Percentiles rank a stretch among this genome's conserved stretches.
phyloP scores from a whole-genome alignment of 2,329 filamentous ascomycete genomes.

The Fusarium sacchari region DNA sequence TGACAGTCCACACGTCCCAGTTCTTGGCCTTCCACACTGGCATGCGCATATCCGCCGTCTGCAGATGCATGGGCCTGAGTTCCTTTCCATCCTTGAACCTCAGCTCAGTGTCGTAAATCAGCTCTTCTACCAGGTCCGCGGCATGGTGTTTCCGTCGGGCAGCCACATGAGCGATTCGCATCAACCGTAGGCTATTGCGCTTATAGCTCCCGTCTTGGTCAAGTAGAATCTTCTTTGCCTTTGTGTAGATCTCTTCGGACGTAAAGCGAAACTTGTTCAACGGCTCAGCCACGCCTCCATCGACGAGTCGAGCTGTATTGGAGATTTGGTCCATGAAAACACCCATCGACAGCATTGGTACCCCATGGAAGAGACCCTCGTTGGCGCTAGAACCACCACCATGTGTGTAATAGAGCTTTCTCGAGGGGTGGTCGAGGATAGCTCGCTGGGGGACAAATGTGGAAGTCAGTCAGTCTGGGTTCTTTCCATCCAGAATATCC shows the following conservation, averaged over 20 bases:
- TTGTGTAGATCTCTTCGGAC: neutral
- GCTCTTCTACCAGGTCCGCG: neutral
- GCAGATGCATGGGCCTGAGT: neutral
- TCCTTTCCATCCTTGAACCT: neutral
- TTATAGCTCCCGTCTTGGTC: neutral
- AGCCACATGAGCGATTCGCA: neutral
- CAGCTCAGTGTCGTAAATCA: neutral
- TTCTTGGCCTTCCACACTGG: neutral
- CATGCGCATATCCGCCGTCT: neutral
- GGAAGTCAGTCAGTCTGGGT: neutral
- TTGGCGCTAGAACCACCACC: constrained; percentile 47
- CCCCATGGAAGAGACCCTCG: constrained; percentile 52
- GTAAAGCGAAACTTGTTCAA: neutral
- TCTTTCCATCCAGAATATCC: neutral
- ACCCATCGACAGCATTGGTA: constrained; percentile 48
- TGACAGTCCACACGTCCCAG: neutral
- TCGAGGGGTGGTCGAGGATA: neutral
- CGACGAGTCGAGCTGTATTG: neutral
- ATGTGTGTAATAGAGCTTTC: neutral
- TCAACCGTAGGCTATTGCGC: neutral
- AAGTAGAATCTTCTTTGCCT: neutral
- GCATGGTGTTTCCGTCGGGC: neutral
- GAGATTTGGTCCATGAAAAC: constrained; percentile 47
- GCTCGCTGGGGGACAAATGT: neutral
- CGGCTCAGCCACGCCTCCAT: neutral